phyloP scores from a whole-genome alignment of 163 green algal species.

The Chlamydomonas reinhardtii region DNA sequence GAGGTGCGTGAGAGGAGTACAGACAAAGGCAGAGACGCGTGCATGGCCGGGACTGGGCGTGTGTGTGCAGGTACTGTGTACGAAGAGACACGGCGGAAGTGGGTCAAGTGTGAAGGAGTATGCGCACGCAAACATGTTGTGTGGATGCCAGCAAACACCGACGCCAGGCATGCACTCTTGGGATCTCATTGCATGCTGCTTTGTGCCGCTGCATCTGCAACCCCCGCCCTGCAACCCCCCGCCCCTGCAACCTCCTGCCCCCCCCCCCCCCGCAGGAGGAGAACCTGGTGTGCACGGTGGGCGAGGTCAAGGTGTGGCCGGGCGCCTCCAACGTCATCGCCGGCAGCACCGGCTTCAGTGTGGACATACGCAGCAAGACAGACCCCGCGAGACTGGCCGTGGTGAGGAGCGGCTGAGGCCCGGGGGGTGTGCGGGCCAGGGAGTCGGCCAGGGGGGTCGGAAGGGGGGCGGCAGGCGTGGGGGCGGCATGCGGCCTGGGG shows the following conservation, averaged over 20 bases:
- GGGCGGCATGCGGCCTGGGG: slow-evolving; percentile 50
- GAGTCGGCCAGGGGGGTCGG: too few relatives aligned
- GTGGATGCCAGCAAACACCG: too few relatives aligned
- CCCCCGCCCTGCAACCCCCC: too few relatives aligned
- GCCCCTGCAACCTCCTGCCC: not conserved
- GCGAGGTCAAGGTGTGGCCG: slow-evolving; percentile 83
- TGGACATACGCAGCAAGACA: slow-evolving; percentile 80
- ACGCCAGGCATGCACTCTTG: too few relatives aligned
- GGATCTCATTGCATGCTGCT: too few relatives aligned
- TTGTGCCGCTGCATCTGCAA: too few relatives aligned
- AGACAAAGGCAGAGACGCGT: too few relatives aligned
- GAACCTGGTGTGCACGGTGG: slow-evolving; percentile 92
- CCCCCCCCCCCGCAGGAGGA: slow-evolving; percentile 27
- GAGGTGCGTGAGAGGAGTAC: not conserved
- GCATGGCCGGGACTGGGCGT: not conserved
- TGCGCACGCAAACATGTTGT: too few relatives aligned
- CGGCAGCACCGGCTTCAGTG: slow-evolving; percentile 71
- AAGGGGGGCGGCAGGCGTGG: not conserved
- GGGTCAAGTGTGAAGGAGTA: too few relatives aligned
- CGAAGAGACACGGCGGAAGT: too few relatives aligned
- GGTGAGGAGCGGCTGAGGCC: not conserved
- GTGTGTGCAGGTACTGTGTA: not conserved
- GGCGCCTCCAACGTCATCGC: slow-evolving; percentile 93
- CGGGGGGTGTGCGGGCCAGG: too few relatives aligned
- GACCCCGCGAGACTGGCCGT: slow-evolving; percentile 7